Base-by-base conservation (phyloP, 768 basidiomycete species). In the Rhodosporidiobolus sp. region DNA sequence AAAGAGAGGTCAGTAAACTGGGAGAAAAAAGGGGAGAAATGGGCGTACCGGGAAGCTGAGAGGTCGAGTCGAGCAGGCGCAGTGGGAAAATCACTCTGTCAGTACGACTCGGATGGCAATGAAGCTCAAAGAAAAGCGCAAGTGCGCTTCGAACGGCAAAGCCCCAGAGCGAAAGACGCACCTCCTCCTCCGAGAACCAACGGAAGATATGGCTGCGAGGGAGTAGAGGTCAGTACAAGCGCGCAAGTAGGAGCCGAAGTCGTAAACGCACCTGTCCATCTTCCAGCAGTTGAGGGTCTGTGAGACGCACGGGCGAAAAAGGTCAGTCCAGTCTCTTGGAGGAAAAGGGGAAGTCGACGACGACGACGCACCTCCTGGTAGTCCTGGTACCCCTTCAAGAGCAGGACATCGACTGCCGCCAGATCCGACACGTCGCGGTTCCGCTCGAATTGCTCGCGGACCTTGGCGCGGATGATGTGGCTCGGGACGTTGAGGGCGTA, bases 381-480 rank as follows among this genome's bases (percentile, higher is more conserved):
- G 76, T 97, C 93, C 83, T 88, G 89, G 74, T 87, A 84, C 63
- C 87, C 85, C 84, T 97, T 97, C 79, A 89, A 85, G 52, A 96
- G 79, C 77, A 97, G 84, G 56, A 95, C 83, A 80, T 99, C 93
- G 80, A 98, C 87, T 32, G 90, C 87, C 66, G 88, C 87, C 35
- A 86, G 82, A 83, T 98, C 92, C 56, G 88, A 87, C 50, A 96
- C 87, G 77, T 90, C 84, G 65, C 89, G 86, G 84, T 95, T 90
- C 73, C 85, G 84, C 81, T 98, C 95, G 76, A 95, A 98, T 69
- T 88, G 86, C 77, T 88, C 87, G 76, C 96, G 88, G 73, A 98
- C 88, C 75, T 88, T 86, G 67, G 90, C 87, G 20, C 96, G 88
- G 74, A 98, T 83, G 65, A 87, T 86, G 28, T 88, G 84, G 4